Percentiles rank a stretch among this genome's conserved stretches.
These are phyloP conservation scores for Trypanosoma avium DNA, from an alignment of 208 protist species.

Conservation along the genomic window DNA sequence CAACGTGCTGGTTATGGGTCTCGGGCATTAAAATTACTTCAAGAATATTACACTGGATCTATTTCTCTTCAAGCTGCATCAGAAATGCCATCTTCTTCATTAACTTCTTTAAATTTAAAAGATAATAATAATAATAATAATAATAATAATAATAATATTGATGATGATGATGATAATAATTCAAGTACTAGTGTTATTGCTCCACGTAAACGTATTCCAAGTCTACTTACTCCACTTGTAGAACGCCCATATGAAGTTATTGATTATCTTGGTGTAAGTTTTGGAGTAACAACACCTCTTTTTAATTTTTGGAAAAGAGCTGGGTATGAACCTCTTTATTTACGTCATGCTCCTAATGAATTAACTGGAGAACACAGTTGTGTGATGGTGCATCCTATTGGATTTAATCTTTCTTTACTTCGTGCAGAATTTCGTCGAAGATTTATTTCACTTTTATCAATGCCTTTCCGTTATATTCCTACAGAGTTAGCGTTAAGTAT, in stretches of 20 bases:
- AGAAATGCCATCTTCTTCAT: slow-evolving; percentile 12
- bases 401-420: slow-evolving; percentile 59
- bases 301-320: slow-evolving; percentile 97
- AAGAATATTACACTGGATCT: slow-evolving; percentile 94
- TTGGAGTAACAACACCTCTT: slow-evolving; percentile 95
- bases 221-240: slow-evolving; percentile 82
- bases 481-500: slow-evolving; percentile 89
- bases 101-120: not conserved
- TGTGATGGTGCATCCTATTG: slow-evolving; percentile 96
- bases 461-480: slow-evolving; percentile 89
- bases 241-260: slow-evolving; percentile 91
- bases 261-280: slow-evolving; percentile 98
- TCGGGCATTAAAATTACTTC: slow-evolving; percentile 91
- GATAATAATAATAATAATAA: not conserved
- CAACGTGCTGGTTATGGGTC: slow-evolving; percentile 97
- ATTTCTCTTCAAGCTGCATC: slow-evolving; percentile 48
- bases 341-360: slow-evolving; percentile 94
- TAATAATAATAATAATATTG: slow-evolving; percentile 14
- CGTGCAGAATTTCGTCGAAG: slow-evolving; percentile 91
- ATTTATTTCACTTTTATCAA: slow-evolving; percentile 91
- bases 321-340: slow-evolving; percentile 90
- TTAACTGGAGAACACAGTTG: slow-evolving; percentile 99
- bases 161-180: slow-evolving; percentile 17
- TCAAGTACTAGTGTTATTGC: slow-evolving; percentile 26
- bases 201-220: slow-evolving; percentile 58